A percentile compares a stretch with the other conserved stretches of the same genome.
phyloP scores from a whole-genome alignment of 2,329 filamentous ascomycete species.

The Neoscytalidium dimidiatum region DNA sequence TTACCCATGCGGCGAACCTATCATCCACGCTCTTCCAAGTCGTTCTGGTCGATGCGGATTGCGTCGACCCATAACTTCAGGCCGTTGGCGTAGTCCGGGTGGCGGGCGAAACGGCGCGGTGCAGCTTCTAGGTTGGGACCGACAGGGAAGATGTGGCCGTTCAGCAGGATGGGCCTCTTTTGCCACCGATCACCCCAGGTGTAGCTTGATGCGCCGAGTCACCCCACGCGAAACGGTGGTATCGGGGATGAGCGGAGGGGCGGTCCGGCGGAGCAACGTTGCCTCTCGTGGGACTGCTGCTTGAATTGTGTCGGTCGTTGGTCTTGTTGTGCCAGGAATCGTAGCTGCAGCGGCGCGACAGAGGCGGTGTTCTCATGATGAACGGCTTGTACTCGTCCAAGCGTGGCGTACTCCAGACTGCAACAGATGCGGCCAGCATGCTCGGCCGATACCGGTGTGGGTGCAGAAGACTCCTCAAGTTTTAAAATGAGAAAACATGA shows the following conservation, averaged over 20 bases:
- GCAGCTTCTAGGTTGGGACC: slow-evolving; percentile 5
- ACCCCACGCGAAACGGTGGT: slow-evolving; percentile 9
- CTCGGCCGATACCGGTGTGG: background rate
- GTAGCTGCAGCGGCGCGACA: background rate
- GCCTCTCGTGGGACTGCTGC: background rate
- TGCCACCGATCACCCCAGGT: background rate
- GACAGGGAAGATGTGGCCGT: background rate
- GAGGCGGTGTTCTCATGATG: background rate
- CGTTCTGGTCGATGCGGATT: slow-evolving; percentile 11
- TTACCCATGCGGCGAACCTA: slow-evolving; percentile 13
- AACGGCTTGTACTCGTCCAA: background rate
- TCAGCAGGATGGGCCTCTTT: background rate
- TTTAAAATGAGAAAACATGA: background rate
- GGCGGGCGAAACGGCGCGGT: background rate
- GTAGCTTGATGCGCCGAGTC: slow-evolving; percentile 16
- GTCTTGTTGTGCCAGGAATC: background rate
- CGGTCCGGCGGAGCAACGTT: background rate
- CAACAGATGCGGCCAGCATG: background rate
- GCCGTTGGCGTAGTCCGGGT: background rate
- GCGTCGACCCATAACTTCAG: background rate
- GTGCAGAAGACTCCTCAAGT: background rate
- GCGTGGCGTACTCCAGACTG: background rate
- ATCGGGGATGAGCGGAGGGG: background rate
- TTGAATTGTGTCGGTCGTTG: background rate
- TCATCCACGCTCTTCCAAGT: background rate